These are phyloP conservation scores for Naganishia sp. DNA, from an alignment of 1,284 basidiomycete genomes.

Conservation along the genomic window DNA sequence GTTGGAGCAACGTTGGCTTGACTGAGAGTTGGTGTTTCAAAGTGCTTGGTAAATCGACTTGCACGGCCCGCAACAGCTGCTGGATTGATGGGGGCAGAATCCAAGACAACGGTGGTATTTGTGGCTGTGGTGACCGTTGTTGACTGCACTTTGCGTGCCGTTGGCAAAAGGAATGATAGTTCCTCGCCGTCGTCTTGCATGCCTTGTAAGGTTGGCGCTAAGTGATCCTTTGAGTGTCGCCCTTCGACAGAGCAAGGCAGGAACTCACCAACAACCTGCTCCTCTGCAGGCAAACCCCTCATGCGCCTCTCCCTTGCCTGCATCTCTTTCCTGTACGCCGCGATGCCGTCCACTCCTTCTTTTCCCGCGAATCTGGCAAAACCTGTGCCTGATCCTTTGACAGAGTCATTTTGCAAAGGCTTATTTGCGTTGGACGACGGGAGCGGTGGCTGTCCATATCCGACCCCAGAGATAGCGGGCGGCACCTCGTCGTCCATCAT, in stretches of 20 bases:
- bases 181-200: neutral
- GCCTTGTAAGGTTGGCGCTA: neutral
- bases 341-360: slow-evolving; percentile 25
- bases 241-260: neutral
- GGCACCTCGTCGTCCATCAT: slow-evolving; percentile 26
- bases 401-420: no score
- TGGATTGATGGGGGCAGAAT: neutral
- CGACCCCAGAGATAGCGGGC: neutral
- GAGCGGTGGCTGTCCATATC: no score
- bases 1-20: neutral
- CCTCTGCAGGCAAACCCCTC: slow-evolving; percentile 13
- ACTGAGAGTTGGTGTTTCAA: neutral
- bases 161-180: slow-evolving; percentile 11
- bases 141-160: neutral
- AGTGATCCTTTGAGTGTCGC: neutral
- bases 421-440: no score
- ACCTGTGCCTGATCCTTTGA: no score
- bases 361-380: neutral
- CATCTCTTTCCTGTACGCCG: slow-evolving; percentile 21
- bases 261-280: slow-evolving; percentile 6
- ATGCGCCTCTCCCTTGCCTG: slow-evolving; percentile 23
- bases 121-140: neutral
- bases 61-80: neutral
- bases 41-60: slow-evolving; percentile 14
- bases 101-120: neutral